Evolutionary conservation across 2,329 filamentous ascomycete species (phyloP).

Genomic region (Davidsoniella neocaledoniae): DNA sequence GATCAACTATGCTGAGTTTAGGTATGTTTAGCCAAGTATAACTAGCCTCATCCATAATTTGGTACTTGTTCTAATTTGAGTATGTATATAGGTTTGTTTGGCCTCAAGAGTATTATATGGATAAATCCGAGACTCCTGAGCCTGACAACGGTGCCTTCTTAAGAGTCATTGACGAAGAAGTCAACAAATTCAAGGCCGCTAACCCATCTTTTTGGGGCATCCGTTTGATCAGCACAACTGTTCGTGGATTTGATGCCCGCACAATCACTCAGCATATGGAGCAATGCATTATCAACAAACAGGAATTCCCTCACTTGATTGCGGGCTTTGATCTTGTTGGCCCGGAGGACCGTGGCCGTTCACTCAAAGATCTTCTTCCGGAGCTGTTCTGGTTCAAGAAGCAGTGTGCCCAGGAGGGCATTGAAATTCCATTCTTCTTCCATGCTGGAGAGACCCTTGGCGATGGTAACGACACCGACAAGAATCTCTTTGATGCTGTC

Average conservation of each 20-base stretch:
- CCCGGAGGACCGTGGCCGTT: conserved; percentile 64
- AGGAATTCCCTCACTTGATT: conserved; percentile 60
- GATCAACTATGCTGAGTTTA: conserved; percentile 68
- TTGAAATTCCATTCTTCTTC: conserved; percentile 88
- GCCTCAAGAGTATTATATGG: conserved; percentile 48
- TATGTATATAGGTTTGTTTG: conserved; percentile 43
- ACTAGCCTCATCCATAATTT: too few species aligned
- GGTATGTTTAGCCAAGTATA: conserved; percentile 20
- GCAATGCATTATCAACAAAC: conserved; percentile 67
- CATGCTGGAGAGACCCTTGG: conserved; percentile 82
- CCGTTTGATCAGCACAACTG: conserved; percentile 67
- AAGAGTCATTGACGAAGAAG: conserved; percentile 57
- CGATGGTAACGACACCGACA: conserved; percentile 53
- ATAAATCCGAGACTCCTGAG: conserved; percentile 49
- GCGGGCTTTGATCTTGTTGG: conserved; percentile 83
- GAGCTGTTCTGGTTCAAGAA: conserved; percentile 90
- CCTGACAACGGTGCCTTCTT: conserved; percentile 54
- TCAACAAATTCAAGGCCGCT: conserved; percentile 55
- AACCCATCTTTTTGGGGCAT: conserved; percentile 67
- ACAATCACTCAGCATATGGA: conserved; percentile 68
- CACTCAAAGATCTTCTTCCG: conserved; percentile 61
- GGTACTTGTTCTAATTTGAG: too few species aligned
- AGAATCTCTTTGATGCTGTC: conserved; percentile 77
- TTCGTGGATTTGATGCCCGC: conserved; percentile 47
- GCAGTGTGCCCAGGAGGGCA: conserved; percentile 56